A percentile compares a stretch with the other conserved stretches of the same genome.
Conservation (phyloP, 768 basidiomycete genomes). For the Clitopilus hobsonii region DNA sequence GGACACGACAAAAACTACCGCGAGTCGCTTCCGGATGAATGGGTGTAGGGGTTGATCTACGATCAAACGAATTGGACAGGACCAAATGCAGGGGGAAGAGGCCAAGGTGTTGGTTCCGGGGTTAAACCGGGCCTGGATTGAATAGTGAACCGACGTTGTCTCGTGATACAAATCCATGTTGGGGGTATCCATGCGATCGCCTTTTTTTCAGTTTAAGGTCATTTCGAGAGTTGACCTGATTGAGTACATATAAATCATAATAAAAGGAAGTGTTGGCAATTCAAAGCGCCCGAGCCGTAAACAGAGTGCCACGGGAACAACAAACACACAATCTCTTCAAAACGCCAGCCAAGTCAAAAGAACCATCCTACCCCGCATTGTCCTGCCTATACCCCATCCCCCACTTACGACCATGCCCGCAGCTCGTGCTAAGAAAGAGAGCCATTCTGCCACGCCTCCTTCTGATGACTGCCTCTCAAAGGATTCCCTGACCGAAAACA, state of each 20-base stretch:
- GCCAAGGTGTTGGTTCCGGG: conserved; percentile 38
- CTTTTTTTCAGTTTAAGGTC: conserved; percentile 17
- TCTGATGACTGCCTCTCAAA: conserved; percentile 58
- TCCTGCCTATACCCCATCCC: conserved; percentile 24
- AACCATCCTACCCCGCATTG: conserved; percentile 22
- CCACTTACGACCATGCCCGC: conserved; percentile 52
- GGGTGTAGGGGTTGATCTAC: neutral
- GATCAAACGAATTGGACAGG: conserved; percentile 20
- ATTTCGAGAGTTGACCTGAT: conserved; percentile 28
- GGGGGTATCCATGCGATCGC: conserved; percentile 18
- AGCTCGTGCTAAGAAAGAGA: conserved; percentile 64
- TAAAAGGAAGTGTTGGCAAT: conserved; percentile 28
- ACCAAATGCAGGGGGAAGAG: conserved; percentile 21
- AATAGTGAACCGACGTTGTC: conserved; percentile 26
- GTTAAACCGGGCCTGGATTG: conserved; percentile 33
- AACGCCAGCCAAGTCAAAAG: conserved; percentile 17
- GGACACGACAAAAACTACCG: conserved; percentile 30
- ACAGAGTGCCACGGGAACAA: conserved; percentile 36
- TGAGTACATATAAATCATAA: conserved; percentile 34
- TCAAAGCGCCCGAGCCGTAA: conserved; percentile 34
- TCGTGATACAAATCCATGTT: conserved; percentile 35
- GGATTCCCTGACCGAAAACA: conserved; percentile 59
- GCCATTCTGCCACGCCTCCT: conserved; percentile 54
- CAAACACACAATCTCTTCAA: conserved; percentile 34
- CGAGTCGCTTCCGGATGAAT: conserved; percentile 17